Percentiles rank a stretch among this genome's conserved stretches.
Evolutionary conservation across 2,329 filamentous ascomycete genomes (phyloP).

Genomic region (Sclerotinia subarctica): DNA sequence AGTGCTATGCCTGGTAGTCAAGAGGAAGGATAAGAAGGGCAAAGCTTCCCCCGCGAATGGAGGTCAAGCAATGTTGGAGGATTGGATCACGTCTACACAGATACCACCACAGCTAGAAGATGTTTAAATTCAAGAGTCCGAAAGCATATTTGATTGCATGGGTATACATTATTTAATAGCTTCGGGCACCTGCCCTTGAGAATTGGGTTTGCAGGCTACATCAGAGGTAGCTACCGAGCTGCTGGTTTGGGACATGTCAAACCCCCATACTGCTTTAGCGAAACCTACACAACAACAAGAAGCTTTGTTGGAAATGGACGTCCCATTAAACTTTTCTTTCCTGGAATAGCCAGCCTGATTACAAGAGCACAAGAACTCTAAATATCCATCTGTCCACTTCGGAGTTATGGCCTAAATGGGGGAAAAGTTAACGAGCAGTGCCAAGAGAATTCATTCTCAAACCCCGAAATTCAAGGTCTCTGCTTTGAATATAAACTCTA

Average conservation of each 20-base stretch:
- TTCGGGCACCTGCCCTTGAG: background rate
- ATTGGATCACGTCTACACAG: constrained; percentile 81
- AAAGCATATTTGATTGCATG: background rate
- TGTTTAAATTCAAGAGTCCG: constrained; percentile 1
- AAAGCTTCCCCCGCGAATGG: constrained; percentile 37
- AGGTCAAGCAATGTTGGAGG: constrained; percentile 73
- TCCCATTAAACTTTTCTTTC: background rate
- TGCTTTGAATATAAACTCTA: background rate
- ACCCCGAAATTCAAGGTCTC: background rate
- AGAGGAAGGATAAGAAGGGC: constrained; percentile 60
- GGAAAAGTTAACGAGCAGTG: background rate
- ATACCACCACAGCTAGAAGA: constrained; percentile 41
- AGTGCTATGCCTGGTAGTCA: constrained; percentile 85
- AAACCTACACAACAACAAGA: background rate
- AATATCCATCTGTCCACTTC: background rate
- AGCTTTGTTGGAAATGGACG: background rate
- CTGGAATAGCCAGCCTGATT: background rate
- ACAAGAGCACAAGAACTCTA: background rate
- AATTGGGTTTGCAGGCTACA: too few species aligned
- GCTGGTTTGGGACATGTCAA: too few species aligned
- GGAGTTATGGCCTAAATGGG: background rate
- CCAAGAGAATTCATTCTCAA: background rate
- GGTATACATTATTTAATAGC: background rate
- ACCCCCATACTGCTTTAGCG: background rate
- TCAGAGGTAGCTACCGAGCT: too few species aligned